Conservation (phyloP, 345 rosid species). For the Limnanthes douglasii region DNA sequence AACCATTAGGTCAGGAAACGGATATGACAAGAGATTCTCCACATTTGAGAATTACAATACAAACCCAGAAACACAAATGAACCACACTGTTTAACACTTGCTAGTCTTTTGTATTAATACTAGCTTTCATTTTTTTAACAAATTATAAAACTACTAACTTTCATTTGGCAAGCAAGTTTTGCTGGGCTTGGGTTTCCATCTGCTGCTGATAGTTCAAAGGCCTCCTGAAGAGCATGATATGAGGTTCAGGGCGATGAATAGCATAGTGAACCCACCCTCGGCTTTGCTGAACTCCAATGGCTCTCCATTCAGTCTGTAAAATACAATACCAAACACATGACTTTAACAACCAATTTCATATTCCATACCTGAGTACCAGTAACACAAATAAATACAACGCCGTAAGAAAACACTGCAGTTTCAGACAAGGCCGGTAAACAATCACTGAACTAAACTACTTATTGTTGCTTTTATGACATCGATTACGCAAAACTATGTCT, state of each 20-base stretch:
- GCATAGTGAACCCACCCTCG: slow-evolving; percentile 99
- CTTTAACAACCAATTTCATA: too few relatives aligned
- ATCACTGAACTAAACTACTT: too few relatives aligned
- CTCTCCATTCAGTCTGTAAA: slow-evolving; percentile 82
- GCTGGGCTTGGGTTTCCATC: slow-evolving; percentile 61
- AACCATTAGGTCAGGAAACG: too few relatives aligned
- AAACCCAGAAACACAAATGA: slow-evolving; percentile 1
- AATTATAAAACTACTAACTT: too few relatives aligned
- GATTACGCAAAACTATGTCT: too few relatives aligned
- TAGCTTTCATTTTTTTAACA: background rate
- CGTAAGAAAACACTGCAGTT: too few relatives aligned
- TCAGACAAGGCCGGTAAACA: too few relatives aligned
- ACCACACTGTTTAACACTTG: slow-evolving; percentile 3
- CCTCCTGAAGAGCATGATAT: slow-evolving; percentile 94
- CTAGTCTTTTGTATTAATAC: background rate
- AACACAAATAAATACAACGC: too few relatives aligned
- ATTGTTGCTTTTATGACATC: too few relatives aligned
- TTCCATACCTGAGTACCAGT: too few relatives aligned
- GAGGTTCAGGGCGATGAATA: slow-evolving; percentile 94
- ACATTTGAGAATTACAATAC: slow-evolving; percentile 4
- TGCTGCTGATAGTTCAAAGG: slow-evolving; percentile 85
- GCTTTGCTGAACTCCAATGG: slow-evolving; percentile 92
- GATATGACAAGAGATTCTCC: slow-evolving; percentile 9
- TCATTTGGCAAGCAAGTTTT: slow-evolving; percentile 36
- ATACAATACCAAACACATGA: too few relatives aligned